phyloP scores from a whole-genome alignment of 768 basidiomycete genomes.

The Collybia sordida region DNA sequence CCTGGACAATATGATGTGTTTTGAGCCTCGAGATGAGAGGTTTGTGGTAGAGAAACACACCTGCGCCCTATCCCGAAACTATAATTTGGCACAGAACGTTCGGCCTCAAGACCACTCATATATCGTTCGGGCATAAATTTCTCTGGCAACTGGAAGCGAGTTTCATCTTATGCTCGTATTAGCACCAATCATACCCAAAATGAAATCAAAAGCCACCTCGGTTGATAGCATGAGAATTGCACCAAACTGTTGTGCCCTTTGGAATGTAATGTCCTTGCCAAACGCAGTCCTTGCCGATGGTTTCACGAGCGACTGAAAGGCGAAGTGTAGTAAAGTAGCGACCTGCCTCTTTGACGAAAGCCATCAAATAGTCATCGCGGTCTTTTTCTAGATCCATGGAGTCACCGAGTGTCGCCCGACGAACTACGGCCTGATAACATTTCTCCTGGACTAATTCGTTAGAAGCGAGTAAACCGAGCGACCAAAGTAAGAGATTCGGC shows the following conservation, averaged over 20 bases:
- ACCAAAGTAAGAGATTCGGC: conserved; percentile 16
- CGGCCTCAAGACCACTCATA: conserved; percentile 14
- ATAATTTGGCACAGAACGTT: conserved; percentile 14
- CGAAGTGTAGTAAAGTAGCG: conserved; percentile 16
- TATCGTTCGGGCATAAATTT: conserved; percentile 14
- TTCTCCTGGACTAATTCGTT: conserved; percentile 10
- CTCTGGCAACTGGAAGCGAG: conserved; percentile 10
- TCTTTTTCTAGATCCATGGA: conserved; percentile 6
- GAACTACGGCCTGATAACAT: conserved; percentile 11
- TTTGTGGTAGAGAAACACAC: not conserved
- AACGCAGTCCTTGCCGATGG: conserved; percentile 13
- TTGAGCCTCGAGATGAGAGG: not conserved
- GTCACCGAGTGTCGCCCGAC: conserved; percentile 8
- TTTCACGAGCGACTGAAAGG: conserved; percentile 12
- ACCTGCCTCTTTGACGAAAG: conserved; percentile 15
- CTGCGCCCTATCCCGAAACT: conserved; percentile 15
- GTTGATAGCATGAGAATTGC: conserved; percentile 16
- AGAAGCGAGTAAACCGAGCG: conserved; percentile 12
- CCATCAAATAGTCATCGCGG: conserved; percentile 11
- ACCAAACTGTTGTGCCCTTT: conserved; percentile 13
- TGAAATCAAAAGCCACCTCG: conserved; percentile 1
- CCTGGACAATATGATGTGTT: not conserved
- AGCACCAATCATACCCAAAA: not conserved
- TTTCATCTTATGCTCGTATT: conserved; percentile 4
- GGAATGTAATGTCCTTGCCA: conserved; percentile 15